Conservation (phyloP, 176 grass and related monocot genomes). For the Calamus simplicifolius region DNA sequence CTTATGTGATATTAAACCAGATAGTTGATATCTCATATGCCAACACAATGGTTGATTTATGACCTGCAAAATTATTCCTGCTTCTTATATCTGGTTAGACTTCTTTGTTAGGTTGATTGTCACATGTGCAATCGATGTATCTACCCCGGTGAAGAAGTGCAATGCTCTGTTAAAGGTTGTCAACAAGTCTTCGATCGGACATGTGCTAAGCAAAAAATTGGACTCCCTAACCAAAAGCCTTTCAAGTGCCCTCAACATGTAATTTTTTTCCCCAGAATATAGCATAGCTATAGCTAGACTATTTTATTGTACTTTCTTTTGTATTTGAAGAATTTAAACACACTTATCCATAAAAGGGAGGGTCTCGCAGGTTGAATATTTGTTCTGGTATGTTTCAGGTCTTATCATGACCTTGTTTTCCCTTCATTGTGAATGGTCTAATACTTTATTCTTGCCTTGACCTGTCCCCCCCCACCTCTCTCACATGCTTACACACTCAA, state of each 20-base stretch:
- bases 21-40: background rate
- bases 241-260: slow-evolving; percentile 84
- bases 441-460: too few species aligned
- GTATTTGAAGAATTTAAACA: slow-evolving; percentile 8
- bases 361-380: too few species aligned
- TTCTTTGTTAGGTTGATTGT: slow-evolving; percentile 69
- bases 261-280: slow-evolving; percentile 22
- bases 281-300: background rate
- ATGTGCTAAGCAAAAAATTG: slow-evolving; percentile 38
- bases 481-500: too few species aligned
- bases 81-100: slow-evolving; percentile 12
- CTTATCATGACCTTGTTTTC: background rate
- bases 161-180: slow-evolving; percentile 50
- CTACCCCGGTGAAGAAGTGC: slow-evolving; percentile 52
- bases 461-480: too few species aligned
- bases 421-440: too few species aligned
- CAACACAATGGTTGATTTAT: slow-evolving; percentile 11
- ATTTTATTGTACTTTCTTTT: slow-evolving; percentile 11
- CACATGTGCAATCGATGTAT: slow-evolving; percentile 51
- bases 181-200: slow-evolving; percentile 39
- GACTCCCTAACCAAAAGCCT: slow-evolving; percentile 27
- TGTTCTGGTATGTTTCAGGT: slow-evolving; percentile 1
- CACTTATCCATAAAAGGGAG: slow-evolving; percentile 1
- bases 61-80: slow-evolving; percentile 3
- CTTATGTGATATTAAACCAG: background rate